A percentile compares a stretch with the other conserved stretches of the same genome.
These are phyloP conservation scores for Cystobasidium pallidum DNA, from an alignment of 1,284 basidiomycete species.

Conservation along the genomic window DNA sequence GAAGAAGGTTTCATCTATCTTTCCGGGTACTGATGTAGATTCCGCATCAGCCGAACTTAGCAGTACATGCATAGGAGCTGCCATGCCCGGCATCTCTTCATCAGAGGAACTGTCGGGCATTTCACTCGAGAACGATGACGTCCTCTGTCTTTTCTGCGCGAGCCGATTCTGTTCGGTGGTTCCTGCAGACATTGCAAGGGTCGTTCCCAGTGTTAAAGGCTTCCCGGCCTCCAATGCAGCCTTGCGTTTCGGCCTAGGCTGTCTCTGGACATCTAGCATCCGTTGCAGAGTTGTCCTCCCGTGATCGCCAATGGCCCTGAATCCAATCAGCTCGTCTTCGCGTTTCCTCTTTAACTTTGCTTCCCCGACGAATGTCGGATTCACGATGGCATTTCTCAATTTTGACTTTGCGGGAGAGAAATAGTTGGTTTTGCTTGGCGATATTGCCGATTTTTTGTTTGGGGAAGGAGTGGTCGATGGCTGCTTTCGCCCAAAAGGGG, in stretches of 20 bases:
- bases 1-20: background rate
- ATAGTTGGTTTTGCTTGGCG: slow-evolving; percentile 30
- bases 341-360: slow-evolving; percentile 32
- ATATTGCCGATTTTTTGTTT: slow-evolving; percentile 15
- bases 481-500: background rate
- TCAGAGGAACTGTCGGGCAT: background rate
- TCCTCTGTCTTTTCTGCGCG: slow-evolving; percentile 4
- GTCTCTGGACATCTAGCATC: slow-evolving; percentile 32
- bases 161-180: too few species aligned
- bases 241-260: background rate
- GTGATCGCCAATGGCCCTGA: slow-evolving; percentile 39
- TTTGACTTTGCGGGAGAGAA: slow-evolving; percentile 42
- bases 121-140: background rate
- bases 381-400: slow-evolving; percentile 36
- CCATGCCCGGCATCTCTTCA: background rate
- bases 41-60: slow-evolving; percentile 25
- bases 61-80: slow-evolving; percentile 6
- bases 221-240: background rate
- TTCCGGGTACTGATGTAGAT: background rate
- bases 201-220: too few species aligned
- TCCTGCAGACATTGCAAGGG: too few species aligned
- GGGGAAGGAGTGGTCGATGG: slow-evolving; percentile 26
- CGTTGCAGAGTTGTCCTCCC: slow-evolving; percentile 33
- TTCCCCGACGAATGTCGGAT: slow-evolving; percentile 37
- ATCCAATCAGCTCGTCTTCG: slow-evolving; percentile 39